These are phyloP conservation scores for Diplotaxis tenuifolia DNA, from an alignment of 345 rosid species.

Conservation along the genomic window DNA sequence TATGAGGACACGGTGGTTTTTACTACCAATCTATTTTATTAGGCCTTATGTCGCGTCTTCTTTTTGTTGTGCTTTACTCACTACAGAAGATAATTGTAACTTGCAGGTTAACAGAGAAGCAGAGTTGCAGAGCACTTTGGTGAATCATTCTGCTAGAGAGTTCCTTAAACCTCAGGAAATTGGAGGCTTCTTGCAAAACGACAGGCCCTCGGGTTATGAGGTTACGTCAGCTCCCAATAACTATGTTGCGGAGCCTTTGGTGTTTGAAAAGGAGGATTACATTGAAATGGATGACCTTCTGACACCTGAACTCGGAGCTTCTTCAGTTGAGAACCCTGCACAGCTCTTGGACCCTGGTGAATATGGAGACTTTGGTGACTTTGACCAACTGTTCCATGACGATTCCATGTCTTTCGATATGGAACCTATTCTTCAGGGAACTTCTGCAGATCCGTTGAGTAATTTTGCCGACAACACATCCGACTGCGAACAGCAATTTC, in stretches of 20 bases:
- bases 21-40: background rate
- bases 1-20: background rate
- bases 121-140: constrained; percentile 17
- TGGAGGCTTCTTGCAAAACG: background rate
- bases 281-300: constrained; percentile 83
- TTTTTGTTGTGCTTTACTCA: constrained; percentile 1
- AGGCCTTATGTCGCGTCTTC: background rate
- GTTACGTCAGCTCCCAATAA: constrained; percentile 26
- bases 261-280: constrained; percentile 52
- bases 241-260: constrained; percentile 13
- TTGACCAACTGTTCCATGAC: constrained; percentile 35
- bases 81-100: background rate
- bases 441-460: background rate
- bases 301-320: constrained; percentile 37
- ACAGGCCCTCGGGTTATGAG: background rate
- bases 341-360: constrained; percentile 28
- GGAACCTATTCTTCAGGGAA: constrained; percentile 22
- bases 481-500: background rate
- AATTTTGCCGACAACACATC: constrained; percentile 13
- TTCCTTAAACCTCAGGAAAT: background rate
- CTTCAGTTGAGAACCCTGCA: constrained; percentile 1
- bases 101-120: constrained; percentile 13
- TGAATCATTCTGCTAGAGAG: background rate
- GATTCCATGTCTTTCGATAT: constrained; percentile 33
- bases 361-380: constrained; percentile 14